A percentile compares a stretch with the other conserved stretches of the same genome.
These are phyloP conservation scores for Kodamaea suecica DNA, from an alignment of 1,139 yeast genomes.

Conservation along the genomic window DNA sequence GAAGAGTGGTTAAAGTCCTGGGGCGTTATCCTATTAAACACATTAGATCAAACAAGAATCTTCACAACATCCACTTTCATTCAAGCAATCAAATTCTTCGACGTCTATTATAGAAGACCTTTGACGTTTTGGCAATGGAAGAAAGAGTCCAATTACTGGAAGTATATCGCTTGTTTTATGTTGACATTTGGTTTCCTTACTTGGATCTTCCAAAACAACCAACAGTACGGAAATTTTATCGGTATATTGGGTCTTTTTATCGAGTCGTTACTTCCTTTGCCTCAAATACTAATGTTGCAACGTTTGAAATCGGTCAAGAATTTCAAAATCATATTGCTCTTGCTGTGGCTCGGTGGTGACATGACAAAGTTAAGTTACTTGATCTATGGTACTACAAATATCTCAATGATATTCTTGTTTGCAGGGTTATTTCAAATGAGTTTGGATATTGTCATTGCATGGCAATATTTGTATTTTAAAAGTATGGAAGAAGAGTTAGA, in stretches of 20 bases:
- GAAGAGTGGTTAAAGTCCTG: constrained; percentile 1
- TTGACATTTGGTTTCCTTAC: constrained; percentile 43
- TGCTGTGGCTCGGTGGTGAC: constrained; percentile 91
- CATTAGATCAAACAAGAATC: neutral
- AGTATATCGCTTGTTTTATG: constrained; percentile 53
- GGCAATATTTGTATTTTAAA: constrained; percentile 63
- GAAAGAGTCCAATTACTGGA: constrained; percentile 61
- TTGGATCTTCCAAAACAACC: constrained; percentile 35
- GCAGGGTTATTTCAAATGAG: constrained; percentile 83
- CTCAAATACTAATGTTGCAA: constrained; percentile 74
- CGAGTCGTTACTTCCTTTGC: constrained; percentile 82
- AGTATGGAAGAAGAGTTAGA: constrained; percentile 12
- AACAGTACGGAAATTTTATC: constrained; percentile 51
- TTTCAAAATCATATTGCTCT: constrained; percentile 67
- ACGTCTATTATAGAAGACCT: constrained; percentile 66
- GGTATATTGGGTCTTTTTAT: constrained; percentile 73
- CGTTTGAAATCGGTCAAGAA: constrained; percentile 71
- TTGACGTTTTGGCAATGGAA: constrained; percentile 86
- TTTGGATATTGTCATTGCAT: constrained; percentile 71
- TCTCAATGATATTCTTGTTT: constrained; percentile 64
- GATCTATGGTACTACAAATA: constrained; percentile 65
- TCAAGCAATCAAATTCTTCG: constrained; percentile 56
- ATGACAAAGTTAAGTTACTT: constrained; percentile 71
- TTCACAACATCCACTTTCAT: constrained; percentile 15
- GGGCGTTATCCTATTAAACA: neutral